Base-by-base conservation (phyloP, 306 rosid genomes). In the Prinsepia uniflora region DNA sequence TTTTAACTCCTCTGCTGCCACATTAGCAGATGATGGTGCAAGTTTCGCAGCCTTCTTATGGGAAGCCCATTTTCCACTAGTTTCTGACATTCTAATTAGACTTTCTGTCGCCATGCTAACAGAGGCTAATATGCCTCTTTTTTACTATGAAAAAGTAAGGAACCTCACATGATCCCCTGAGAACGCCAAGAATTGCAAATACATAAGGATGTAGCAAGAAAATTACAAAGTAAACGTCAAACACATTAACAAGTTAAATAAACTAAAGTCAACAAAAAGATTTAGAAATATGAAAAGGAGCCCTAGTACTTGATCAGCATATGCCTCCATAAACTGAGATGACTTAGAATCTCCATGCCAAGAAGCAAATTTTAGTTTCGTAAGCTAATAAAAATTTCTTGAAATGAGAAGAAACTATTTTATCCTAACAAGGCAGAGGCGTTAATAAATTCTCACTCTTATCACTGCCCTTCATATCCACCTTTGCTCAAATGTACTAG, bases 31-130 rank as follows among this genome's bases (percentile, higher is more conserved):
- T 7, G 87, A 58, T 10, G 74, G 45, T 17, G 75, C 84, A 63
- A 71, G 74, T 48, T 79, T 68, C 24, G 77, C 66, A 48, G 84
- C 79, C 75, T 79, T 86, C 73, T 78, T 80, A 72, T 72, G 90
- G 61, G 94, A 75, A 3, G 84, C 83, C 94, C 94, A 88, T 70
- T 88, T 88, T 19, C 87, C 87, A 77, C 89, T 79, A 65, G 92
- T 81, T 81, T 85, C 89, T 10, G 90, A 79, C 73, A 88, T 80
- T 81, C 95, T 86, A 41, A 88, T 86, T 56, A 87, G 89, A 80
- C 91, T 88, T 75, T 88, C 91, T 14, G 95, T 88, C 10, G 95
- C 87, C 95, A 88, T 88, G 15, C 49, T 62, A 69, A 53, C 42
- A 52, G 40, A 66, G 65, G 68, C 79, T 75, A 68, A 47, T 73